A percentile compares a stretch with the other conserved stretches of the same genome.
Evolutionary conservation across 2,329 filamentous ascomycete species (phyloP).

Genomic region (Zopfia rhizophila): DNA sequence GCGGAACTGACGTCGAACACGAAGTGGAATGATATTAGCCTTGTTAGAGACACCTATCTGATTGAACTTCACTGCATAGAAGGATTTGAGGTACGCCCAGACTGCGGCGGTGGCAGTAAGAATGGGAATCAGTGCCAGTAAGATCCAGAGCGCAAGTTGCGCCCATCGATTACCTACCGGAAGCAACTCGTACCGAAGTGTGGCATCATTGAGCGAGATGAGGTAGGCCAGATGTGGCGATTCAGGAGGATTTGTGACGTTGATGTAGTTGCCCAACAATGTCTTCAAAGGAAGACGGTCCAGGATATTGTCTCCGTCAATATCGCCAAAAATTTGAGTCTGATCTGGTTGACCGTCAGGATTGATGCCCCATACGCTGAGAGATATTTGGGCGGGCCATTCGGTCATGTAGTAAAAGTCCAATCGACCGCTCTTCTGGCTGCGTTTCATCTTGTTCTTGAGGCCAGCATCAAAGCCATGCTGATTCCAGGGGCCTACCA

Average conservation of each 20-base stretch:
- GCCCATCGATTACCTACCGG: constrained; percentile 64
- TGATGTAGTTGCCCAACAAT: constrained; percentile 65
- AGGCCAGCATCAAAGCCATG: constrained; percentile 72
- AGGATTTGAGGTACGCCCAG: constrained; percentile 68
- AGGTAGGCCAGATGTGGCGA: constrained; percentile 66
- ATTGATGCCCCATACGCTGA: constrained; percentile 75
- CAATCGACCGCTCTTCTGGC: constrained; percentile 63
- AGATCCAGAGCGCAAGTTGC: constrained; percentile 65
- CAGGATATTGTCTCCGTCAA: constrained; percentile 68
- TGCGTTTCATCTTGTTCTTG: constrained; percentile 62
- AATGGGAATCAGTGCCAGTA: constrained; percentile 66
- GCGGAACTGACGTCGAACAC: constrained; percentile 70
- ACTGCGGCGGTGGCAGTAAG: constrained; percentile 61
- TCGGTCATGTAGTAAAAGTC: constrained; percentile 70
- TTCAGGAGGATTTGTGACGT: constrained; percentile 69
- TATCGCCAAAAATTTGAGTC: constrained; percentile 68
- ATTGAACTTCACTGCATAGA: too few relatives aligned
- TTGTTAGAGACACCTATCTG: too few relatives aligned
- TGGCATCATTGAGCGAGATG: constrained; percentile 66
- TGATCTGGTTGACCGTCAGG: constrained; percentile 70
- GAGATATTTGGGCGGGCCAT: constrained; percentile 70
- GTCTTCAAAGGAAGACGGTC: constrained; percentile 71
- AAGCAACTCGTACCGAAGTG: constrained; percentile 61
- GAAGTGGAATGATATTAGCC: too few relatives aligned
- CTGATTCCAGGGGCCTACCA: constrained; percentile 71